Conservation (phyloP, 2,329 filamentous ascomycete species). For the Mariannaea elegans region DNA sequence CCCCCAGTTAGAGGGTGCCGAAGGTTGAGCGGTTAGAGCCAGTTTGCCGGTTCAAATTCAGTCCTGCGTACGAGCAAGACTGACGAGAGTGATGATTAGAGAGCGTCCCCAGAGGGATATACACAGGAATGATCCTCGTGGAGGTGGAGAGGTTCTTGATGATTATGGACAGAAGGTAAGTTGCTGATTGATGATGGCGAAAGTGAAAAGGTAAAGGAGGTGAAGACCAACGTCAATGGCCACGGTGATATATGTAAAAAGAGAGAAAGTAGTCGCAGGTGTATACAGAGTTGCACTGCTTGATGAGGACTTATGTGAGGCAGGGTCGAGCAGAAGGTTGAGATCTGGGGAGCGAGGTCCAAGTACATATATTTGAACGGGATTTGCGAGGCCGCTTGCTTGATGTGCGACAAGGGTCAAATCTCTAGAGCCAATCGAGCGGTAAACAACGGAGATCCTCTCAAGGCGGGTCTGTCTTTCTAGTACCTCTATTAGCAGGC, state of each 20-base stretch:
- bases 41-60: constrained; percentile 44
- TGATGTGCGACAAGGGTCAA: constrained; percentile 43
- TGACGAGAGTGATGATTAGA: constrained; percentile 16
- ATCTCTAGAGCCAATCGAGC: constrained; percentile 44
- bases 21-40: constrained; percentile 58
- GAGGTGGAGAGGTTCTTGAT: constrained; percentile 10
- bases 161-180: background rate
- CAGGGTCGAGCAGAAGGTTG: constrained; percentile 31
- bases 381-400: constrained; percentile 33
- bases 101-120: constrained; percentile 4
- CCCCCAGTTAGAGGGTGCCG: constrained; percentile 60
- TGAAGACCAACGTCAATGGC: constrained; percentile 15
- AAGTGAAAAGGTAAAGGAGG: constrained; percentile 18
- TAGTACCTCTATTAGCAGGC: constrained; percentile 37
- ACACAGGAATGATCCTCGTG: constrained; percentile 17
- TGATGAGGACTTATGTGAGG: constrained; percentile 38
- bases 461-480: constrained; percentile 33
- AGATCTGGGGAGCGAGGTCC: constrained; percentile 38
- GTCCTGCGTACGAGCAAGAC: constrained; percentile 40
- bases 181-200: constrained; percentile 10
- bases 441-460: constrained; percentile 44
- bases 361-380: constrained; percentile 41
- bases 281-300: constrained; percentile 21
- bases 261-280: constrained; percentile 25
- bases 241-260: constrained; percentile 31